Conservation (phyloP, 257 asterid genomes). For the Gentiana straminea region DNA sequence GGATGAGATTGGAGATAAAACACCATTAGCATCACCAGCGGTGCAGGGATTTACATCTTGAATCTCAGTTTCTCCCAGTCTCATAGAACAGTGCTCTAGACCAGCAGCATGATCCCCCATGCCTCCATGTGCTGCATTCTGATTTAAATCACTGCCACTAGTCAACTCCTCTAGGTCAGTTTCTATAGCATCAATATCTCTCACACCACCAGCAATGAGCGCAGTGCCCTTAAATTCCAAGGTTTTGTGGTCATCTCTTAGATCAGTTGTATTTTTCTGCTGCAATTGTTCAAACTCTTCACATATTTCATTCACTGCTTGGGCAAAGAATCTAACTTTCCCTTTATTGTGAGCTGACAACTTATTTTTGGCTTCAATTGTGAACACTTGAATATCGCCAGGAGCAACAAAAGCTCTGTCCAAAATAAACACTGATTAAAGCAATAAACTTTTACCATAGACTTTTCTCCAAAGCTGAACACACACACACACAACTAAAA, state of each 20-base stretch:
- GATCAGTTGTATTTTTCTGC: conserved; percentile 27
- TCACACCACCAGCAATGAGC: conserved; percentile 27
- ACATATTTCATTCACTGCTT: conserved; percentile 68
- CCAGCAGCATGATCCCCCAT: conserved; percentile 7
- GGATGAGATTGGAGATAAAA: conserved; percentile 18
- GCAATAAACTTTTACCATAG: too few species aligned
- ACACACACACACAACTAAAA: too few species aligned
- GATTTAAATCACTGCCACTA: conserved; percentile 17
- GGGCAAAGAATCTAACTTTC: conserved; percentile 49
- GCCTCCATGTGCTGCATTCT: conserved; percentile 27
- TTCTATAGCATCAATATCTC: conserved; percentile 26
- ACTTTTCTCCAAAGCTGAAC: too few species aligned
- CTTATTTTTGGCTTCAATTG: conserved; percentile 52
- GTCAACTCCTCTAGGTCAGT: conserved; percentile 20
- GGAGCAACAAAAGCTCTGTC: conserved; percentile 89
- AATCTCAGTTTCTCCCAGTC: conserved; percentile 25
- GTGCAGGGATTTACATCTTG: conserved; percentile 22
- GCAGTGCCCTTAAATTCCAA: conserved; percentile 30
- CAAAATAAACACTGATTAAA: conserved; percentile 13
- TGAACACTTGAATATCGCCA: conserved; percentile 68
- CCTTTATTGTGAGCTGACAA: conserved; percentile 58
- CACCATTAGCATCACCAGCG: conserved; percentile 22
- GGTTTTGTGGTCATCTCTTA: conserved; percentile 31
- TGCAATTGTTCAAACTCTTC: conserved; percentile 63
- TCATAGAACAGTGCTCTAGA: conserved; percentile 37